Conservation (phyloP, 345 rosid species). For the Zanthoxylum bungeanum region DNA sequence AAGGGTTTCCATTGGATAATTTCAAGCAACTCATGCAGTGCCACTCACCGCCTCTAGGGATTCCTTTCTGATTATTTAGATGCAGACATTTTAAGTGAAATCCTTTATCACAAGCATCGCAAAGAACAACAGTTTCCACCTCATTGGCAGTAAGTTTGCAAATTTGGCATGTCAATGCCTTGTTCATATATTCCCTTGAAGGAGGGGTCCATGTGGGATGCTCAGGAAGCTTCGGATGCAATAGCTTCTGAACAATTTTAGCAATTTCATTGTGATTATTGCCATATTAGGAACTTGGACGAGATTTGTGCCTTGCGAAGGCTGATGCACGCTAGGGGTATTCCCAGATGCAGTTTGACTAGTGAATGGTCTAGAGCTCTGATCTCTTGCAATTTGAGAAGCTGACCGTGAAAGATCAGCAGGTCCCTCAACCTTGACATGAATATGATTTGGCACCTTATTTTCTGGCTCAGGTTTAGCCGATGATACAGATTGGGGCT, state of each 20-base stretch:
- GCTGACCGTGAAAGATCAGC: conserved; percentile 30
- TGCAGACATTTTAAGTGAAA: conserved; percentile 84
- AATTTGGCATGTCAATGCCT: conserved; percentile 62
- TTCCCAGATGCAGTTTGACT: conserved; percentile 51
- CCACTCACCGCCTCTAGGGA: conserved; percentile 87
- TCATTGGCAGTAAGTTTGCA: conserved; percentile 66
- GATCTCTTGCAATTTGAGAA: conserved; percentile 54
- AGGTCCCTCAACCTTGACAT: conserved; percentile 46
- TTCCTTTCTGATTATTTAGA: conserved; percentile 52
- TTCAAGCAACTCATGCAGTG: conserved; percentile 78
- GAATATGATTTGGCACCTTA: conserved; percentile 45
- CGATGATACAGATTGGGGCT: conserved; percentile 48
- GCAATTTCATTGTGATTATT: conserved; percentile 68
- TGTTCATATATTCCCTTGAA: conserved; percentile 88
- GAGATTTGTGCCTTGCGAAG: conserved; percentile 49
- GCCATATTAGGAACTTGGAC: conserved; percentile 39
- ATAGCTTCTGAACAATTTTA: conserved; percentile 59
- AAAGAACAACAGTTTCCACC: conserved; percentile 70
- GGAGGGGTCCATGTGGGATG: conserved; percentile 86
- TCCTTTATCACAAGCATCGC: conserved; percentile 95
- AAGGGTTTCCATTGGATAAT: conserved; percentile 71
- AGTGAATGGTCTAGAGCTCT: conserved; percentile 49
- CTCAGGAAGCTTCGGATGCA: conserved; percentile 60
- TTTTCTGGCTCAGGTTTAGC: conserved; percentile 46
- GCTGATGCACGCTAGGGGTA: conserved; percentile 49